Conservation (phyloP, 805 yeast genomes). For the Saccharomycopsis fermentans region DNA sequence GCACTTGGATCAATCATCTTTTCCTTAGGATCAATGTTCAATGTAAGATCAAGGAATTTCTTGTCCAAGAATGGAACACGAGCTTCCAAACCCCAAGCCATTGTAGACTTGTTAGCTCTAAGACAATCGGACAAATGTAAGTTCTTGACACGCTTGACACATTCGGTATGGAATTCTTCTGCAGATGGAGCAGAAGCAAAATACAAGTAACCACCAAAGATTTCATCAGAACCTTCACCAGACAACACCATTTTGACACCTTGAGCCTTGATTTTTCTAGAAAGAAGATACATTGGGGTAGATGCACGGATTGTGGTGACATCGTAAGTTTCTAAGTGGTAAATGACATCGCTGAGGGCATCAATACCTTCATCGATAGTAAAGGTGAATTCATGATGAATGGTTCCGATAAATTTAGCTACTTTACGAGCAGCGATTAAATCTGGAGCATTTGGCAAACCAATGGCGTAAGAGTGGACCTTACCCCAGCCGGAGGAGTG, state of each 20-base stretch:
- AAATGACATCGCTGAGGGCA: slow-evolving; percentile 87
- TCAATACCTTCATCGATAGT: slow-evolving; percentile 95
- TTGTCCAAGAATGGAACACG: slow-evolving; percentile 98
- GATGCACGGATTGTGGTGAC: slow-evolving; percentile 99
- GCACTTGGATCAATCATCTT: slow-evolving; percentile 66
- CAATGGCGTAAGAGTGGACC: slow-evolving; percentile 93
- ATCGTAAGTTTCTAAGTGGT: slow-evolving; percentile 94
- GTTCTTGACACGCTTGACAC: slow-evolving; percentile 94
- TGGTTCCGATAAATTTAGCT: slow-evolving; percentile 90
- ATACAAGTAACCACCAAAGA: slow-evolving; percentile 96
- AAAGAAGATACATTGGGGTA: slow-evolving; percentile 94
- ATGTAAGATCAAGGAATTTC: slow-evolving; percentile 79
- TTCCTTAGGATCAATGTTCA: slow-evolving; percentile 92
- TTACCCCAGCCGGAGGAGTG: slow-evolving; percentile 60
- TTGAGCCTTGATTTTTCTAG: slow-evolving; percentile 97
- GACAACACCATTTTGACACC: slow-evolving; percentile 99
- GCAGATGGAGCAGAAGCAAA: slow-evolving; percentile 95
- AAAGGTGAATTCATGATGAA: slow-evolving; percentile 97
- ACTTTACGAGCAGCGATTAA: slow-evolving; percentile 92
- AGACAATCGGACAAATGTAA: slow-evolving; percentile 93
- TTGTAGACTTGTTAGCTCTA: slow-evolving; percentile 97
- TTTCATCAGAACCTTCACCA: slow-evolving; percentile 99
- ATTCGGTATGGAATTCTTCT: slow-evolving; percentile 88
- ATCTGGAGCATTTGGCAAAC: slow-evolving; percentile 97
- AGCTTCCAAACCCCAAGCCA: slow-evolving; percentile 99